Percentiles rank a stretch among this genome's conserved stretches.
These are phyloP conservation scores for Globisporangium megalacanthum DNA, from an alignment of 352 stramenopile species.

Conservation along the genomic window DNA sequence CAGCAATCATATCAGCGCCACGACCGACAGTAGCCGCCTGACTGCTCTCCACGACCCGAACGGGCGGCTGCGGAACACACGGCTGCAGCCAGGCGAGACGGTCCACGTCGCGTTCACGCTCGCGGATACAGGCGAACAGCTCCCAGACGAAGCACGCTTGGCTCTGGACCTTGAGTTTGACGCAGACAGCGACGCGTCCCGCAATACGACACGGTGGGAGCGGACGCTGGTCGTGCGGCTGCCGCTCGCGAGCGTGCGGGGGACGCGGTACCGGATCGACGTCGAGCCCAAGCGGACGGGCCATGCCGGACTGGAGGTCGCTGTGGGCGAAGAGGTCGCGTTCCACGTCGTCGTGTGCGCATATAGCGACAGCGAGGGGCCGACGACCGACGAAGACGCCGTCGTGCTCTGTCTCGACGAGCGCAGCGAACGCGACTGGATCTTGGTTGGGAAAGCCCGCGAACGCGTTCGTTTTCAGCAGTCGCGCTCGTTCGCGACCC, in stretches of 20 bases:
- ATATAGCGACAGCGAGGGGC: conserved; percentile 9
- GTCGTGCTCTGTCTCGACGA: conserved; percentile 49
- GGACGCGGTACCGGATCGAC: conserved; percentile 35
- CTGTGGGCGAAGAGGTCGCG: conserved; percentile 31
- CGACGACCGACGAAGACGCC: not conserved
- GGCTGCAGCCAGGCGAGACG: conserved; percentile 24
- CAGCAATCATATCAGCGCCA: not conserved
- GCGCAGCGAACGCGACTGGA: conserved; percentile 53
- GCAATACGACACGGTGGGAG: not conserved
- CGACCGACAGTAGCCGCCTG: not conserved
- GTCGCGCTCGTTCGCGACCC: conserved; percentile 22
- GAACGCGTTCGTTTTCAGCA: conserved; percentile 25
- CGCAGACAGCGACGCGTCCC: not conserved
- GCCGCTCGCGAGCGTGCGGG: conserved; percentile 20
- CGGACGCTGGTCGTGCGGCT: conserved; percentile 25
- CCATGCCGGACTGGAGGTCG: conserved; percentile 9
- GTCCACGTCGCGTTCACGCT: conserved; percentile 40
- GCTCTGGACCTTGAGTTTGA: conserved; percentile 10
- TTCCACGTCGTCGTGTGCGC: conserved; percentile 39
- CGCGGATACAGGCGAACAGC: not conserved
- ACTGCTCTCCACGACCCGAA: conserved; percentile 33
- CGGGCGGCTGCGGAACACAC: conserved; percentile 19
- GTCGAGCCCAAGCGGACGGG: conserved; percentile 21
- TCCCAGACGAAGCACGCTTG: conserved; percentile 5
- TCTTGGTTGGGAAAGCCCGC: conserved; percentile 56